These are phyloP conservation scores for Phalaenopsis aphrodite DNA, from an alignment of 106 monocot genomes.

Conservation along the genomic window DNA sequence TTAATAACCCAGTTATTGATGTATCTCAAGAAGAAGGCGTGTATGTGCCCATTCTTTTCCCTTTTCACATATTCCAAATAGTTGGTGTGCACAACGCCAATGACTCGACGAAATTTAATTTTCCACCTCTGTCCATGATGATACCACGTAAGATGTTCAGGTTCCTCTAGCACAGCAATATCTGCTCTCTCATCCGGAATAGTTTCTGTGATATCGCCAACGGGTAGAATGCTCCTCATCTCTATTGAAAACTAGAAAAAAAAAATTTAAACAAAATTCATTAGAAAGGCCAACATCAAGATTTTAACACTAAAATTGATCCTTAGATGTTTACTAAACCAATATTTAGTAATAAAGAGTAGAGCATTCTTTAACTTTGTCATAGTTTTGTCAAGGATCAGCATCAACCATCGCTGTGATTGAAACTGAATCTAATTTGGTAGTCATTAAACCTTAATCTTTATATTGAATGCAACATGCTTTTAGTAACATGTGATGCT, in stretches of 20 bases:
- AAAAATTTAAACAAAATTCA: neutral
- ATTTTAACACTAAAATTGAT: neutral
- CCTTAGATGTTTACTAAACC: neutral
- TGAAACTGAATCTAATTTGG: slow-evolving; percentile 1
- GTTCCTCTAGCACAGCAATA: slow-evolving; percentile 87
- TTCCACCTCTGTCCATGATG: slow-evolving; percentile 95
- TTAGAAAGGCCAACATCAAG: neutral
- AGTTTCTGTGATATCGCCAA: slow-evolving; percentile 72
- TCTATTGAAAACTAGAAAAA: slow-evolving; percentile 57
- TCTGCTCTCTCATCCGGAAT: slow-evolving; percentile 75
- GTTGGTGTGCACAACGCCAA: slow-evolving; percentile 89
- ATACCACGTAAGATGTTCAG: slow-evolving; percentile 92
- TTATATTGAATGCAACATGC: neutral
- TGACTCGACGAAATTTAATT: slow-evolving; percentile 64
- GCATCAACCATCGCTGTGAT: neutral
- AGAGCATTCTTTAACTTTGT: neutral
- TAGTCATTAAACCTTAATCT: neutral
- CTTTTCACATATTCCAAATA: slow-evolving; percentile 92
- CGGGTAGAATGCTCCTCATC: slow-evolving; percentile 73
- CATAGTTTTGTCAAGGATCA: neutral
- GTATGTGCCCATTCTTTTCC: slow-evolving; percentile 67
- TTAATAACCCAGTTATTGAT: slow-evolving; percentile 70
- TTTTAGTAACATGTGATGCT: neutral
- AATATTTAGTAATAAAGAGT: neutral
- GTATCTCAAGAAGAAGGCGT: slow-evolving; percentile 68